Evolutionary conservation across 2,329 filamentous ascomycete species (phyloP).

Genomic region (Colletotrichum siamense): DNA sequence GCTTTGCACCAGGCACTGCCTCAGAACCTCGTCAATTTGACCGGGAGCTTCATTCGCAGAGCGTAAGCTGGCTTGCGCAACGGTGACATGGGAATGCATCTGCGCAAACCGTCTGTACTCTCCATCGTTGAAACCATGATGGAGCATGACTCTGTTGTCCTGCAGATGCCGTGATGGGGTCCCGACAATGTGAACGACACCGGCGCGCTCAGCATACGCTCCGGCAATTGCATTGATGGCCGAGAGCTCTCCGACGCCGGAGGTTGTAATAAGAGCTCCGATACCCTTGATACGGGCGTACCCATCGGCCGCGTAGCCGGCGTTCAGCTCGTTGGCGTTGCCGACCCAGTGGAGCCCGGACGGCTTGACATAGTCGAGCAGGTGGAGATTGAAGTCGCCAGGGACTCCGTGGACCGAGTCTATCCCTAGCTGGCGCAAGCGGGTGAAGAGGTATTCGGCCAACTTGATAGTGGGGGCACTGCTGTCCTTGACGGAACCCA

Average conservation of each 20-base stretch:
- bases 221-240: conserved; percentile 65
- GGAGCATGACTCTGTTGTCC: conserved; percentile 46
- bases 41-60: conserved; percentile 50
- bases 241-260: conserved; percentile 63
- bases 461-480: conserved; percentile 40
- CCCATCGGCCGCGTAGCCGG: conserved; percentile 62
- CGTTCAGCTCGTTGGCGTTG: conserved; percentile 64
- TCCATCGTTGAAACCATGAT: conserved; percentile 60
- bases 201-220: conserved; percentile 60
- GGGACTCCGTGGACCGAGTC: conserved; percentile 59
- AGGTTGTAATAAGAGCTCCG: conserved; percentile 59
- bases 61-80: conserved; percentile 50
- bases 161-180: conserved; percentile 51
- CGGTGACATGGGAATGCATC: conserved; percentile 54
- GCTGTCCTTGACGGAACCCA: neutral
- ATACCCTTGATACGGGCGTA: conserved; percentile 61
- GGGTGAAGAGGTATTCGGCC: conserved; percentile 65
- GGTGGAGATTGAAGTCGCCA: conserved; percentile 44
- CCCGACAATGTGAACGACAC: conserved; percentile 64
- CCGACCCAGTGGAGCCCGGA: conserved; percentile 49
- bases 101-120: conserved; percentile 56
- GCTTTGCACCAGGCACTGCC: conserved; percentile 55
- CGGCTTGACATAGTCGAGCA: conserved; percentile 42
- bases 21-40: conserved; percentile 56
- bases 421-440: conserved; percentile 64